Evolutionary conservation across 2,329 filamentous ascomycete species (phyloP).

Genomic region (Colletotrichum tamarilloi): DNA sequence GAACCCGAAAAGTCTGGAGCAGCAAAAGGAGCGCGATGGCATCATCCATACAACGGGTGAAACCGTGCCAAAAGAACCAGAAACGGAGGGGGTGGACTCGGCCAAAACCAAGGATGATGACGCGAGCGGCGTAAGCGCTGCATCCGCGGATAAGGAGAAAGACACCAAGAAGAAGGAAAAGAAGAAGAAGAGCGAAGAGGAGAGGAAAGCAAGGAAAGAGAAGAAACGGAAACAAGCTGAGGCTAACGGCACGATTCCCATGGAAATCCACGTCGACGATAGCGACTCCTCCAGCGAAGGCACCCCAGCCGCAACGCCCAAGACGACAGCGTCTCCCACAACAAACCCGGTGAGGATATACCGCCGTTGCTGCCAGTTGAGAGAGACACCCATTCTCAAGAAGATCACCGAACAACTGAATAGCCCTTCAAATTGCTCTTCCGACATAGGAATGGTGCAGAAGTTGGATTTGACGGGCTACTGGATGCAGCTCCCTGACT

Average conservation of each 20-base stretch:
- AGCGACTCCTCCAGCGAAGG: conserved; percentile 65
- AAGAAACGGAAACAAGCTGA: conserved; percentile 87
- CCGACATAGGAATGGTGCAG: conserved; percentile 79
- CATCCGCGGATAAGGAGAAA: conserved; percentile 47
- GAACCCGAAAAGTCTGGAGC: conserved; percentile 68
- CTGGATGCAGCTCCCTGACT: conserved; percentile 83
- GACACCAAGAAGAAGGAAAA: conserved; percentile 88
- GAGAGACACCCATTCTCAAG: conserved; percentile 92
- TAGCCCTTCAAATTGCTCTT: conserved; percentile 72
- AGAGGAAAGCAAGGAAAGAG: conserved; percentile 91
- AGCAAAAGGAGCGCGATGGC: conserved; percentile 61
- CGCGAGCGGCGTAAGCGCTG: conserved; percentile 36
- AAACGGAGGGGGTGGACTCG: conserved; percentile 47
- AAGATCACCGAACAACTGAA: conserved; percentile 90
- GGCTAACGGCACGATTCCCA: conserved; percentile 86
- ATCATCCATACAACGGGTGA: conserved; percentile 55
- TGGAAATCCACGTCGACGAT: conserved; percentile 82
- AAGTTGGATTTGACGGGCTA: conserved; percentile 88
- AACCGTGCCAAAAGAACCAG: conserved; percentile 50
- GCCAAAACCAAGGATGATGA: conserved; percentile 39
- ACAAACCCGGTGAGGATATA: conserved; percentile 95
- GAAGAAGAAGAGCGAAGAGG: conserved; percentile 94
- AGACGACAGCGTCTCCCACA: conserved; percentile 69
- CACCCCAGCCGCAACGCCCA: conserved; percentile 68
- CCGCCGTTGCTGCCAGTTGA: conserved; percentile 90